Evolutionary conservation across 371 early-diverging fungal genomes (phyloP), one percentile per base, ranked within the genome.

Genomic region (Catenaria anguillulae): DNA sequence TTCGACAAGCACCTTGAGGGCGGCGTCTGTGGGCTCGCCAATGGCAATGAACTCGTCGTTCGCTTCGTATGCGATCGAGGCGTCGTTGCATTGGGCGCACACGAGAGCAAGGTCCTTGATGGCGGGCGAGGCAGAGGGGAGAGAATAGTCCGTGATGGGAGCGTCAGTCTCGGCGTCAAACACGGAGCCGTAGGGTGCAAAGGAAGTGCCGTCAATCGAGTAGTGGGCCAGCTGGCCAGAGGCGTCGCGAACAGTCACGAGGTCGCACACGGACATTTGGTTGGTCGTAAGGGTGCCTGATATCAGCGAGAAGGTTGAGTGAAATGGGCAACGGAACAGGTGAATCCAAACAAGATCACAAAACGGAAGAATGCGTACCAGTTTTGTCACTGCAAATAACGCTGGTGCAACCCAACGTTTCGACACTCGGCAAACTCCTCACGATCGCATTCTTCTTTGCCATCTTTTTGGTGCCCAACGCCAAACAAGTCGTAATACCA

Each of bases 21-120:
- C 96, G n/a, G 95, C 97, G 74, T 97, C 97, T 33, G 97, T 97
- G n/a, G 97, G 97, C 78, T 97, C 97, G 63, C 97, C 97, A 63
- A 93, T 81, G 67, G 83, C 84, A 43, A 66, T 65, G 71, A 85
- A 88, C 45, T 70, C 65, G 17, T 76, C 66, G 37, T 71, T 80
- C 65, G 80, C 75, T 67, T 89, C 85, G 71, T 87, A 94, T 19
- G 77, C 69, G 60, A 97, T 84, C 24, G 76, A 73, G 33, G 97
- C 80, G 68, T 93, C 90, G 71, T 97, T 97, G 79, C 97, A 96
- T 55, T 87, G 72, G n/a, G 89, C 79, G 66, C 88, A 88, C 59
- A 94, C 82, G 56, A 84, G 78, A 21, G 85, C 79, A 13, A 89
- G 67, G 65, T 93, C 92, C 42, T 81, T 78, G 62, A 89, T 64